These are phyloP conservation scores for Exophiala aquamarina DNA, from an alignment of 2,329 filamentous ascomycete species.

Conservation along the genomic window DNA sequence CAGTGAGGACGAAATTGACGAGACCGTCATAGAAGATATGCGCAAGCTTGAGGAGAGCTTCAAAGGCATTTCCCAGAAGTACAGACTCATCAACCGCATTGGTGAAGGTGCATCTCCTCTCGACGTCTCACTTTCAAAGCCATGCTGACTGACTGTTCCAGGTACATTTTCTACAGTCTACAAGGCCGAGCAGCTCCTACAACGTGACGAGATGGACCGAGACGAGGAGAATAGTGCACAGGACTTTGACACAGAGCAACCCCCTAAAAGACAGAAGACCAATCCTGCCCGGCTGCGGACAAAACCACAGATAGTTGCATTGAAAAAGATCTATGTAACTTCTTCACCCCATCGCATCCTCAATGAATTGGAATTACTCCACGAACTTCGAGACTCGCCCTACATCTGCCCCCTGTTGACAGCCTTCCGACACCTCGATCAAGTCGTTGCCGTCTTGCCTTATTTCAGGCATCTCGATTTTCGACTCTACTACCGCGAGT, in stretches of 20 bases:
- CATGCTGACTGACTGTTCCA: conserved; percentile 39
- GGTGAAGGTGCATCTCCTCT: conserved; percentile 71
- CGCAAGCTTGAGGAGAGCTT: conserved; percentile 78
- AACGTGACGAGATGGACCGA: conserved; percentile 80
- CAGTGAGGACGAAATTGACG: conserved; percentile 42
- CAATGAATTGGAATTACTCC: conserved; percentile 91
- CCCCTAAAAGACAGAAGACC: conserved; percentile 54
- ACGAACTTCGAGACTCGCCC: conserved; percentile 77
- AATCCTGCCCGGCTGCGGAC: conserved; percentile 37
- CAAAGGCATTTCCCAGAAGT: conserved; percentile 77
- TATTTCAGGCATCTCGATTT: conserved; percentile 97
- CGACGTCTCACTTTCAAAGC: conserved; percentile 8
- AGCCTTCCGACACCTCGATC: conserved; percentile 90
- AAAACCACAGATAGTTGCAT: conserved; percentile 78
- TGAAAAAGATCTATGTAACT: conserved; percentile 99
- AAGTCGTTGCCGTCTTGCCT: conserved; percentile 90
- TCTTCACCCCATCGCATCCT: conserved; percentile 90
- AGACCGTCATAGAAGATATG: conserved; percentile 78
- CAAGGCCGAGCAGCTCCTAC: conserved; percentile 84
- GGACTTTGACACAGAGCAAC: conserved; percentile 67
- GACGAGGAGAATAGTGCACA: conserved; percentile 75
- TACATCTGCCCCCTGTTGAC: conserved; percentile 95
- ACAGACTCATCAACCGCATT: conserved; percentile 91
- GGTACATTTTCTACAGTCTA: conserved; percentile 98
- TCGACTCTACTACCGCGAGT: conserved; percentile 82